A percentile compares a stretch with the other conserved stretches of the same genome.
These are phyloP conservation scores for Neurospora sp. DNA, from an alignment of 495 filamentous ascomycete genomes.

Conservation along the genomic window DNA sequence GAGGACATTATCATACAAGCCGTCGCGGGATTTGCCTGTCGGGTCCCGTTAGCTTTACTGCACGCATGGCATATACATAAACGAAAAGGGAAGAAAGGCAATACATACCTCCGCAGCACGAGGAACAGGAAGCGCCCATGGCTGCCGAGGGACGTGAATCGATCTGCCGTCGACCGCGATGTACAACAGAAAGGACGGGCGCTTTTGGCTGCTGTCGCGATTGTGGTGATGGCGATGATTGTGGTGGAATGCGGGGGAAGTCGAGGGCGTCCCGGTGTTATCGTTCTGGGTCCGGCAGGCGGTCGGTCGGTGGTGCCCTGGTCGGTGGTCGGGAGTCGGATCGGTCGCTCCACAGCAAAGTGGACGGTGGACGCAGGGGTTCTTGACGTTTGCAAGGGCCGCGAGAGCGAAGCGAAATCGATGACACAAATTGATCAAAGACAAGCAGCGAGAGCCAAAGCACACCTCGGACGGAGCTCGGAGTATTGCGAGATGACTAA, in stretches of 20 bases:
- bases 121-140: conserved; percentile 32
- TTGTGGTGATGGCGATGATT: conserved; percentile 6
- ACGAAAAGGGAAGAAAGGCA: not conserved
- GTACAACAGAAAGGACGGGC: conserved; percentile 2
- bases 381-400: not conserved
- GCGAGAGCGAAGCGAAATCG: not conserved
- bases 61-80: not conserved
- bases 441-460: not conserved
- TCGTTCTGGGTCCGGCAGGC: not conserved
- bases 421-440: not conserved
- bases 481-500: not conserved
- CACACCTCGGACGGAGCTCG: not conserved
- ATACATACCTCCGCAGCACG: conserved; percentile 30
- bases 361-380: not conserved
- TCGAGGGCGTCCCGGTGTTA: not conserved
- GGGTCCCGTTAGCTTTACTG: conserved; percentile 4
- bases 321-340: not conserved
- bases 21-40: conserved; percentile 81
- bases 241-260: conserved; percentile 10
- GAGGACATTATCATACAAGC: conserved; percentile 87
- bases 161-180: not conserved
- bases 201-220: conserved; percentile 4
- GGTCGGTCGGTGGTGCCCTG: not conserved
- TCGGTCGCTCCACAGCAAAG: not conserved
- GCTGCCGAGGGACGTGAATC: conserved; percentile 13